Base-by-base conservation (phyloP, 2,329 filamentous ascomycete species). In the Whalleya microplaca region DNA sequence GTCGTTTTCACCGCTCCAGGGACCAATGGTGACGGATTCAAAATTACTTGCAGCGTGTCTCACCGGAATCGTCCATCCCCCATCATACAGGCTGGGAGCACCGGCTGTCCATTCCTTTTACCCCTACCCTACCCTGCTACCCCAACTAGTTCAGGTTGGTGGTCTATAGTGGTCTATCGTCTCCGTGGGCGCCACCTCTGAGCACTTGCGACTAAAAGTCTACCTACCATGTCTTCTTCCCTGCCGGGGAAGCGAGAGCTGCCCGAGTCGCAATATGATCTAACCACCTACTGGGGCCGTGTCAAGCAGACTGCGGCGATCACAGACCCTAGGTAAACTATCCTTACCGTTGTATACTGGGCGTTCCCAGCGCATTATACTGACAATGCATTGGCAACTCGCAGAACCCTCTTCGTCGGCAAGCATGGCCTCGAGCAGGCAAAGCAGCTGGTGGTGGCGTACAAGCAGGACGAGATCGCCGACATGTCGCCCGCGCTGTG, bases 231-330 rank as follows among this genome's bases (percentile, higher is more conserved):
- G 86, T 89, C 86, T 55, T 79, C 86, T 56, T 88, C 86, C 21
- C 74, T 89, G 29, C 85, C 85, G 47, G 86, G 86, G 57, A 77
- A 77, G 68, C 89, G 94, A 74, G 92, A 96, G 75, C 83, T 97
- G 63, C 95, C 95, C 59, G 86, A 87, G 54, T 99, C 95, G 52
- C 92, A 92, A 75, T 94, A 96, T 84, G 91, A 99, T 73, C 82
- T 99, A 69, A 85, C 77, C 72, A 97, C 93, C 45, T 99, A 99
- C 78, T 95, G 91, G 91, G 95, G 95, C 64, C 88, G 95, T 56
- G 95, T 98, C 70, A 86, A 84, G 77, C 94, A 99, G 79, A 88
- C 92, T 18, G 89, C 91, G 59, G 88, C 93, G 68, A 87, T 99
- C 68, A 90, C 93, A 72, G 95, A 99, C 80, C 95, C 95, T 66